These are phyloP conservation scores for Sclerotinia minor DNA, from an alignment of 2,329 filamentous ascomycete species.

Conservation along the genomic window DNA sequence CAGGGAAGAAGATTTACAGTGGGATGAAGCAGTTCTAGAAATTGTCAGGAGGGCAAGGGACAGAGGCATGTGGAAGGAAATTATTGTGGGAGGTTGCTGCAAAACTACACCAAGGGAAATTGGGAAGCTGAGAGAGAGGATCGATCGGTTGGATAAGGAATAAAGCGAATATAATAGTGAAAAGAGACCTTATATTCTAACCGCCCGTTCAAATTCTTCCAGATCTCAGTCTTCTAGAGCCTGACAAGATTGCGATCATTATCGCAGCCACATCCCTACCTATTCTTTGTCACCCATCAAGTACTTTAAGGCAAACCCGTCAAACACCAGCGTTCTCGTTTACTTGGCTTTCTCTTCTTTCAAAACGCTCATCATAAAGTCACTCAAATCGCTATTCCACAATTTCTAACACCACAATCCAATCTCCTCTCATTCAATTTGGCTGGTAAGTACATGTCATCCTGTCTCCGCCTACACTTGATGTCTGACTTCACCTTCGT, in stretches of 20 bases:
- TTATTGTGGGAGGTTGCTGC: conserved; percentile 50
- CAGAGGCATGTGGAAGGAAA: conserved; percentile 37
- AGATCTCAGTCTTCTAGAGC: neutral
- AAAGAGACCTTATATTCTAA: neutral
- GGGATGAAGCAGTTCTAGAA: conserved; percentile 44
- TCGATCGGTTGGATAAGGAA: conserved; percentile 29
- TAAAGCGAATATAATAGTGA: neutral
- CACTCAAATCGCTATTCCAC: neutral
- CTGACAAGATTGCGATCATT: neutral
- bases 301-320: neutral
- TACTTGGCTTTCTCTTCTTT: neutral
- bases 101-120: conserved; percentile 45
- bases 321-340: neutral
- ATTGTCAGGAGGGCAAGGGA: conserved; percentile 40
- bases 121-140: conserved; percentile 34
- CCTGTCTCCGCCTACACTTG: neutral
- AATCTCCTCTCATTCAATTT: neutral
- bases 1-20: conserved; percentile 30
- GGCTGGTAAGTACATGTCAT: neutral
- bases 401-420: neutral
- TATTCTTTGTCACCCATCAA: neutral
- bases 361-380: neutral
- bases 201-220: neutral
- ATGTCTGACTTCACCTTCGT: neutral
- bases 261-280: neutral